Conservation (phyloP, 73 alveolate genomes). For the Blepharisma stoltei region DNA sequence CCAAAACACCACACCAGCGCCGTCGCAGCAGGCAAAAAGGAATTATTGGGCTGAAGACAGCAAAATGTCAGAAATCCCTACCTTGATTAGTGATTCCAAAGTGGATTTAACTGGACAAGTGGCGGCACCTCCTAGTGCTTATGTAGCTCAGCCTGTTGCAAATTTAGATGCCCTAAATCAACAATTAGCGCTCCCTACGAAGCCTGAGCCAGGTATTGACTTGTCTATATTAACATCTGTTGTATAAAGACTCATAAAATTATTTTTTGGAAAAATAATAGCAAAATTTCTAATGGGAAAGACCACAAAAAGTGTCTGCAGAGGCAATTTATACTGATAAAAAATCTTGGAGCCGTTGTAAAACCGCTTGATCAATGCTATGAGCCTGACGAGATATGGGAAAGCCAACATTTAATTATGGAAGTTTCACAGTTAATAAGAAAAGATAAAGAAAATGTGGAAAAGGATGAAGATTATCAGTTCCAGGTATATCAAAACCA, state of each 20-base stretch:
- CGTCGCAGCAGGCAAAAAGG: not conserved
- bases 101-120: not conserved
- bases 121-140: conserved; percentile 13
- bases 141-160: conserved; percentile 17
- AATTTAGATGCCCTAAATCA: not conserved
- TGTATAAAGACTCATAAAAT: too few species aligned
- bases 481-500: too few species aligned
- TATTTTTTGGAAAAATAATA: too few species aligned
- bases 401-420: not conserved
- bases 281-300: too few species aligned
- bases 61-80: not conserved
- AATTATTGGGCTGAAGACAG: conserved; percentile 5
- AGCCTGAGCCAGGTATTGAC: conserved; percentile 19
- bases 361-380: not conserved
- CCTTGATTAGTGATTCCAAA: conserved; percentile 3
- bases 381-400: conserved; percentile 22
- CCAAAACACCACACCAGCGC: too few species aligned
- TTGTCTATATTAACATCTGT: conserved; percentile 14
- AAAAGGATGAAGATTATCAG: not conserved
- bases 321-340: too few species aligned
- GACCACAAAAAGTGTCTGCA: too few species aligned
- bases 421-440: not conserved
- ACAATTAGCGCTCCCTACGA: not conserved
- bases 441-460: not conserved
- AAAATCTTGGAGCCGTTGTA: too few species aligned